Conservation (phyloP, 345 rosid species). For the Acer yangbiense region DNA sequence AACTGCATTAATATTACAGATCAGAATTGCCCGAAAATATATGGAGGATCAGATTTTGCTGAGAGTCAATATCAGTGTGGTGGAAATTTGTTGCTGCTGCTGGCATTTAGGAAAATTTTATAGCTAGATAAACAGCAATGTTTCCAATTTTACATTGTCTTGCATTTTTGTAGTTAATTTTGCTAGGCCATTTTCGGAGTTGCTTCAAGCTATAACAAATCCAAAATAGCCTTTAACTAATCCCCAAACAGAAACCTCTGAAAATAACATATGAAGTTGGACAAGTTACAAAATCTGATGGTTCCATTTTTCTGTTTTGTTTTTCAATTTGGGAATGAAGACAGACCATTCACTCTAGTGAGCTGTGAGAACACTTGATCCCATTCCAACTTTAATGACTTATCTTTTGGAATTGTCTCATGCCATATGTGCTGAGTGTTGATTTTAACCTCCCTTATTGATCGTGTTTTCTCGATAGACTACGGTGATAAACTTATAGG, state of each 20-base stretch:
- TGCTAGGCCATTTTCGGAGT: not conserved
- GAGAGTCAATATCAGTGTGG: not conserved
- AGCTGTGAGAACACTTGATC: not conserved
- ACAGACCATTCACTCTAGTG: not conserved
- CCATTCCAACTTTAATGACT: not conserved
- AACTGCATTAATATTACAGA: not conserved
- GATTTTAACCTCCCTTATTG: no score
- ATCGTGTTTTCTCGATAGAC: no score
- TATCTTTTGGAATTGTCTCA: not conserved
- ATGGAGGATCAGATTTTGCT: not conserved
- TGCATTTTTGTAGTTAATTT: not conserved
- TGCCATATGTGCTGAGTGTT: not conserved
- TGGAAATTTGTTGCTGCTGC: not conserved
- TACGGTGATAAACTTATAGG: no score
- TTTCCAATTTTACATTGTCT: not conserved
- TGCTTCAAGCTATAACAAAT: not conserved
- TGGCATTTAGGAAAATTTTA: not conserved
- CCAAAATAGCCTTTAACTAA: not conserved
- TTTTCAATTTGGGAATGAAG: not conserved
- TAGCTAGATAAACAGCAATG: not conserved
- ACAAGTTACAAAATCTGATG: not conserved
- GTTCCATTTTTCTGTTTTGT: slow-evolving; percentile 3
- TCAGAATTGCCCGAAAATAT: not conserved
- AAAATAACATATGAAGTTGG: not conserved
- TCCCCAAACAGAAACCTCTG: not conserved